phyloP scores from a whole-genome alignment of 345 rosid species.

The Ricinus communis region DNA sequence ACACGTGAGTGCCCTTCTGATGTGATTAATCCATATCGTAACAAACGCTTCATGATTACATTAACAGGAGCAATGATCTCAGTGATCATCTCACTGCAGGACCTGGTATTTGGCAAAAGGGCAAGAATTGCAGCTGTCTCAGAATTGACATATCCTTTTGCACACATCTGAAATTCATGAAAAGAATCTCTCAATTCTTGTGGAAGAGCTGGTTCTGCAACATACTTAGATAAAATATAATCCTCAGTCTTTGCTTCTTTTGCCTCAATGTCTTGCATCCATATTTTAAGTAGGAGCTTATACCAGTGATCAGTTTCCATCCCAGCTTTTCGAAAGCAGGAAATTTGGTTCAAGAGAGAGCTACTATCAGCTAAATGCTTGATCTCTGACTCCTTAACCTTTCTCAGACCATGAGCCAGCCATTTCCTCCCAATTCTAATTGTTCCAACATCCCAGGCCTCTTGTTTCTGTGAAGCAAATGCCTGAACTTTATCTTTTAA shows the following conservation, averaged over 20 bases:
- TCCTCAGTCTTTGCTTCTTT: slow-evolving; percentile 56
- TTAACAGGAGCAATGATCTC: slow-evolving; percentile 64
- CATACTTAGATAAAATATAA: slow-evolving; percentile 58
- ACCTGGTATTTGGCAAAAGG: slow-evolving; percentile 51
- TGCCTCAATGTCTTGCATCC: slow-evolving; percentile 68
- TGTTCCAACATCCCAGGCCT: slow-evolving; percentile 76
- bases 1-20: slow-evolving; percentile 57
- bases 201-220: slow-evolving; percentile 76
- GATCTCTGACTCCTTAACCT: slow-evolving; percentile 93
- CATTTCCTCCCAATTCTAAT: slow-evolving; percentile 83
- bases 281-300: slow-evolving; percentile 59
- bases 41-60: slow-evolving; percentile 67
- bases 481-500: slow-evolving; percentile 74
- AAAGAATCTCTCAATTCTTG: slow-evolving; percentile 70
- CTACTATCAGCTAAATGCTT: slow-evolving; percentile 62
- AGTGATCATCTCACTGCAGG: slow-evolving; percentile 37
- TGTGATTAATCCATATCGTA: slow-evolving; percentile 67
- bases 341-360: slow-evolving; percentile 66
- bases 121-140: slow-evolving; percentile 64
- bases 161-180: slow-evolving; percentile 62
- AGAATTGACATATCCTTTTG: slow-evolving; percentile 65
- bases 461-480: slow-evolving; percentile 70
- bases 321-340: slow-evolving; percentile 71
- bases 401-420: slow-evolving; percentile 84
- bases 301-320: slow-evolving; percentile 97